A percentile compares a stretch with the other conserved stretches of the same genome.
Conservation (phyloP, 257 asterid species). For the Galeopsis tetrahit region DNA sequence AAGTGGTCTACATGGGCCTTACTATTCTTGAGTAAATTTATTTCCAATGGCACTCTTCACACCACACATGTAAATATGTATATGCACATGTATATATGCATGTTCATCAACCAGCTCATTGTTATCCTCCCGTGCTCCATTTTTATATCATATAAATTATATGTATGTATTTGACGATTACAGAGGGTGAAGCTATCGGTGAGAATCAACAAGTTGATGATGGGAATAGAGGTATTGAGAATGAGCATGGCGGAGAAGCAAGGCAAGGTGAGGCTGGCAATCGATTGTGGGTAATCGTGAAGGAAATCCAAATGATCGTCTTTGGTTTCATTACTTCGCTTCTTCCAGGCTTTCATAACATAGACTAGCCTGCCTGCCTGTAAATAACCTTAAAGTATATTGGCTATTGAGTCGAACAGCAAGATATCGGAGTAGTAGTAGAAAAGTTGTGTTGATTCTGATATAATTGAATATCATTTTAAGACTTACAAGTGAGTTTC, state of each 20-base stretch:
- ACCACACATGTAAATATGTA: background rate
- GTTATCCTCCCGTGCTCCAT: background rate
- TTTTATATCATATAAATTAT: background rate
- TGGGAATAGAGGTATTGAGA: conserved; percentile 53
- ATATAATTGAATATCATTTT: background rate
- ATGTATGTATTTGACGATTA: conserved; percentile 17
- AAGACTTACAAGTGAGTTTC: background rate
- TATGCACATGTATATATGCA: background rate
- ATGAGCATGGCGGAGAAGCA: conserved; percentile 55
- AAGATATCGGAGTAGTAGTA: background rate
- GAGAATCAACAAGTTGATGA: conserved; percentile 53
- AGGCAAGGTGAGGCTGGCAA: conserved; percentile 59
- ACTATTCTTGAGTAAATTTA: background rate
- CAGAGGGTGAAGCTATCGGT: conserved; percentile 62
- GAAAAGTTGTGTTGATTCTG: background rate
- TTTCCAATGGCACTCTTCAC: background rate
- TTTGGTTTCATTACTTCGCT: conserved; percentile 96
- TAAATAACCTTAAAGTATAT: conserved; percentile 21
- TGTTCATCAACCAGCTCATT: background rate
- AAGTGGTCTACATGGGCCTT: background rate
- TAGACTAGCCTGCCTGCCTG: conserved; percentile 62
- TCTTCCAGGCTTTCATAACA: conserved; percentile 90
- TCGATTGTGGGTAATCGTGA: conserved; percentile 78
- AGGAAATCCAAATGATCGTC: conserved; percentile 82
- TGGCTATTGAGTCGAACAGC: conserved; percentile 2